These are phyloP conservation scores for Torulaspora pretoriensis DNA, from an alignment of 1,139 yeast species.

Conservation along the genomic window DNA sequence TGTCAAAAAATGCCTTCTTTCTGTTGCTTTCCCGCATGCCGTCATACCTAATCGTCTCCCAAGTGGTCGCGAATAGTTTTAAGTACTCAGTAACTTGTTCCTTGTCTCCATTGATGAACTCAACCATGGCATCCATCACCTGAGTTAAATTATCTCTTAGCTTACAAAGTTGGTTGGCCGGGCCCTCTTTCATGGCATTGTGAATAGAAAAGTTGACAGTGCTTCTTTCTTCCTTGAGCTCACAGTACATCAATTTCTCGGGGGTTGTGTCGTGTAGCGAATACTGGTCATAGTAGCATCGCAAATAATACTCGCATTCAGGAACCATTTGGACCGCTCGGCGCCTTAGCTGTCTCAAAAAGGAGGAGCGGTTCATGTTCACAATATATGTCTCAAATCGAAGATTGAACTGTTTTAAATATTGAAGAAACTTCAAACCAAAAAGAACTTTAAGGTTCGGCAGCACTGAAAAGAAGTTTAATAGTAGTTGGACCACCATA, in stretches of 20 bases:
- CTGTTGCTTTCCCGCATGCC: conserved; percentile 8
- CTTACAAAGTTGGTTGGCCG: background rate
- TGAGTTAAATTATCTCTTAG: background rate
- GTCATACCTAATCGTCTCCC: conserved; percentile 14
- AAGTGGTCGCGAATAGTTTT: conserved; percentile 2
- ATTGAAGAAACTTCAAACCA: conserved; percentile 34
- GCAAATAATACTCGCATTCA: conserved; percentile 7
- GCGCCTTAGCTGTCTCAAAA: conserved; percentile 22
- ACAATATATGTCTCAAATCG: conserved; percentile 26
- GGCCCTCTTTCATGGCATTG: background rate
- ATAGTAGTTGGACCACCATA: conserved; percentile 27
- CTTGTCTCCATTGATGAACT: conserved; percentile 1
- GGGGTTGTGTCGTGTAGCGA: conserved; percentile 16
- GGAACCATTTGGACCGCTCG: conserved; percentile 1
- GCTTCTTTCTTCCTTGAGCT: conserved; percentile 6
- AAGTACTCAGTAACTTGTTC: background rate
- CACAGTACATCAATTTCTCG: conserved; percentile 20
- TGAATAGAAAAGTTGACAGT: background rate
- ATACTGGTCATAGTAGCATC: conserved; percentile 19
- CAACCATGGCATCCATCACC: background rate
- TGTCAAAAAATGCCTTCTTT: conserved; percentile 18
- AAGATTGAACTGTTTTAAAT: conserved; percentile 25
- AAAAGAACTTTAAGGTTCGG: conserved; percentile 26
- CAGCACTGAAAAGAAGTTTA: conserved; percentile 27
- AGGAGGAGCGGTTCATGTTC: conserved; percentile 22